Evolutionary conservation across 202 grass and related monocot genomes (phyloP).

Genomic region (Dendrocalamus latiflorus): DNA sequence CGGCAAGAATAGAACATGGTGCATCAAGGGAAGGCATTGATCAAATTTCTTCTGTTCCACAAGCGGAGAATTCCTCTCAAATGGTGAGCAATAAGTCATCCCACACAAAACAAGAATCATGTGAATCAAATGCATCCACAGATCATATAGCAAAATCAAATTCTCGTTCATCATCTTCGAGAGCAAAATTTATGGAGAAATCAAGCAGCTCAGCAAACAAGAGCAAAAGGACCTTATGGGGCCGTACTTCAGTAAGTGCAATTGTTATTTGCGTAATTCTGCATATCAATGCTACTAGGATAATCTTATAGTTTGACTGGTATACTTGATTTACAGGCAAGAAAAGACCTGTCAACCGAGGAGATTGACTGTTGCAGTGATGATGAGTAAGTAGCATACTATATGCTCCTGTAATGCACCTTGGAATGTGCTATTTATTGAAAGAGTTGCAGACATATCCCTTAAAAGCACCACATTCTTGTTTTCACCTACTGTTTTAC

Average conservation of each 20-base stretch:
- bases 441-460: neutral
- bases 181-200: conserved; percentile 51
- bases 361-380: conserved; percentile 63
- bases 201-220: conserved; percentile 33
- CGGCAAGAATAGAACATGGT: conserved; percentile 27
- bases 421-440: conserved; percentile 11
- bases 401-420: neutral
- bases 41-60: conserved; percentile 28
- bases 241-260: conserved; percentile 87
- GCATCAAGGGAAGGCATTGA: conserved; percentile 23
- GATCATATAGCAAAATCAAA: conserved; percentile 37
- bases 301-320: conserved; percentile 29
- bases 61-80: conserved; percentile 17
- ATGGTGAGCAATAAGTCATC: conserved; percentile 6
- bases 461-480: neutral
- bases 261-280: conserved; percentile 4
- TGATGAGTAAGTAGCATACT: conserved; percentile 72
- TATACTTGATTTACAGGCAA: conserved; percentile 63
- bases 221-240: conserved; percentile 66
- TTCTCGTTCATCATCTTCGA: conserved; percentile 39
- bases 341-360: conserved; percentile 86
- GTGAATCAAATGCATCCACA: conserved; percentile 39
- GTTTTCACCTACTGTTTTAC: neutral
- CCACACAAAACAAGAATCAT: conserved; percentile 5
- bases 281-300: conserved; percentile 22